phyloP scores from a whole-genome alignment of 495 filamentous ascomycete genomes.

The Aspergillus ellipticus region DNA sequence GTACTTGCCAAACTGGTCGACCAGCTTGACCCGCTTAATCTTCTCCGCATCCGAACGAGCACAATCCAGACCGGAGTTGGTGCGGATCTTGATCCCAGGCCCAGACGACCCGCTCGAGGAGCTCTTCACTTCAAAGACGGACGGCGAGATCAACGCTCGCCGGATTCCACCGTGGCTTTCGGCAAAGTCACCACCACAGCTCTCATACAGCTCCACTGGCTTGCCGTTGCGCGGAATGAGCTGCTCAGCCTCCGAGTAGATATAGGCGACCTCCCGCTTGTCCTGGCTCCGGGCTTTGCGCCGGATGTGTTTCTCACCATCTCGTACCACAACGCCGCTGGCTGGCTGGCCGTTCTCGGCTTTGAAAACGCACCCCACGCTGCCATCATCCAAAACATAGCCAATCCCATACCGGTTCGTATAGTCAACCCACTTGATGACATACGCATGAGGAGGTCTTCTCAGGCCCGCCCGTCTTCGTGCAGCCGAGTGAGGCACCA shows the following conservation, averaged over 20 bases:
- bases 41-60: conserved; percentile 61
- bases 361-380: conserved; percentile 76
- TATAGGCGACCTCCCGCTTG: conserved; percentile 50
- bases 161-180: conserved; percentile 54
- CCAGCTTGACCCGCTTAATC: conserved; percentile 70
- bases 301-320: conserved; percentile 50
- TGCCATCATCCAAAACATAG: conserved; percentile 81
- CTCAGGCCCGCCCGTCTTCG: conserved; percentile 31
- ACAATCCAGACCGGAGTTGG: conserved; percentile 50
- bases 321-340: conserved; percentile 65
- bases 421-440: conserved; percentile 94
- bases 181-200: conserved; percentile 48
- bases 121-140: conserved; percentile 48
- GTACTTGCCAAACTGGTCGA: conserved; percentile 91
- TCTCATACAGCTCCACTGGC: conserved; percentile 78
- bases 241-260: conserved; percentile 56
- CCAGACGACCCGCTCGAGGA: conserved; percentile 15
- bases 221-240: conserved; percentile 60
- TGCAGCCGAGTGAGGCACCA: conserved; percentile 31
- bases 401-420: conserved; percentile 86
- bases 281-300: conserved; percentile 52
- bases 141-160: conserved; percentile 56
- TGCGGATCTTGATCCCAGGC: conserved; percentile 40
- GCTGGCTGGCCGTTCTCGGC: conserved; percentile 58
- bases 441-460: conserved; percentile 45